Conservation (phyloP, 208 protist species). For the Trichomonas vaginalis region DNA sequence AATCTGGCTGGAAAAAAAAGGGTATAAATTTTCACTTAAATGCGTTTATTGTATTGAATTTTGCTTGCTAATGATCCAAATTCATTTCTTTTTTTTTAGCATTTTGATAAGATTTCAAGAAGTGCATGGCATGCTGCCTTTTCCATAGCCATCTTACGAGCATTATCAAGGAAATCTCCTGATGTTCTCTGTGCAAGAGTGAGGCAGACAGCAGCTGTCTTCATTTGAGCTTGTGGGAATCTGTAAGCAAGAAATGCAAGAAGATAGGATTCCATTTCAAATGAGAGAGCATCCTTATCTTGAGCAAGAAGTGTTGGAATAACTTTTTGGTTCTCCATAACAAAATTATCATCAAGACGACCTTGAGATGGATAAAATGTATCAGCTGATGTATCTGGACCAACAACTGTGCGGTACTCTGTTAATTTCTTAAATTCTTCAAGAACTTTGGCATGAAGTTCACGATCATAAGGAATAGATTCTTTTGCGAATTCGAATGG, state of each 20-base stretch:
- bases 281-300: neutral
- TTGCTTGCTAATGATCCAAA: neutral
- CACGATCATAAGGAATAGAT: neutral
- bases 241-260: neutral
- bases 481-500: neutral
- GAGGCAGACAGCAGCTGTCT: neutral
- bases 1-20: too few relatives aligned
- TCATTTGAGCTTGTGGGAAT: neutral
- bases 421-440: neutral
- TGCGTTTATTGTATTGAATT: too few relatives aligned
- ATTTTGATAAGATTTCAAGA: neutral
- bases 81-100: neutral
- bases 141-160: neutral
- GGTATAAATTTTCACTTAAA: too few relatives aligned
- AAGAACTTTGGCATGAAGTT: neutral
- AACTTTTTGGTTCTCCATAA: neutral
- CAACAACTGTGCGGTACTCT: neutral
- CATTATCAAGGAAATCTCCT: neutral
- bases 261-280: neutral
- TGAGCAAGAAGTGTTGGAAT: neutral
- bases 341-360: neutral
- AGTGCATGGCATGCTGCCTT: neutral
- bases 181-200: neutral
- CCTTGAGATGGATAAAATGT: neutral
- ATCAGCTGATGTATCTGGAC: neutral